Base-by-base conservation (phyloP, 345 rosid species). In the Raphanus sativus region DNA sequence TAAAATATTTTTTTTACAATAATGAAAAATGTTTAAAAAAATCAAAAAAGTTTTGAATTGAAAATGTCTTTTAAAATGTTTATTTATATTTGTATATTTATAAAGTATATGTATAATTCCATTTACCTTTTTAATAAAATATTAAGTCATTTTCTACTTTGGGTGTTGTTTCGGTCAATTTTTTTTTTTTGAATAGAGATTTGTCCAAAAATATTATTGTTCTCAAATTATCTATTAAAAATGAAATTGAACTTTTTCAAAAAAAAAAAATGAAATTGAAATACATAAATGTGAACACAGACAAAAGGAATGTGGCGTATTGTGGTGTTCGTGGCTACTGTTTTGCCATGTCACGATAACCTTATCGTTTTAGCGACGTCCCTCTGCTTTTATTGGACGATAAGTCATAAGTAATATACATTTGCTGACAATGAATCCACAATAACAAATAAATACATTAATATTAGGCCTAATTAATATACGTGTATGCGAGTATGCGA, bases 291-390 rank as follows among this genome's bases (percentile, higher is more conserved):
- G 24, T n/a, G 65, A 59, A 48, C 15, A 61, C 12, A 17, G 38
- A 77, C 70, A 77, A 71, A 64, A 65, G 72, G 66, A 64, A 58
- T 77, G 61, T 71, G 71, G 38, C 70, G 65, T 59, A 64, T 40
- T 77, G 60, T 70, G 75, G 29, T 62, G 50, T 48, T 67, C 50
- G 38, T 79, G 79, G 79, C 71, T 33, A 5, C 0, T 62, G 75
- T 74, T 54, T 29, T 38, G 78, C 78, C 82, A 79, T 70, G 66
- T 74, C 60, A 52, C 15, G 15, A 29, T 8, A 69, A 28, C 34
- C 70, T 79, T 69, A 74, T 68, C 77, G 34, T 38, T 74, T 68
- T 62, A 21, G 82, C 65, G 42, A 66, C 58, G 16, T 54, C 8
- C 8, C 65, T 73, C 48, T 54, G 40, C 52, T 29, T 13, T 69